Evolutionary conservation across 306 rosid species (phyloP).

Genomic region (Psophocarpus tetragonolobus): DNA sequence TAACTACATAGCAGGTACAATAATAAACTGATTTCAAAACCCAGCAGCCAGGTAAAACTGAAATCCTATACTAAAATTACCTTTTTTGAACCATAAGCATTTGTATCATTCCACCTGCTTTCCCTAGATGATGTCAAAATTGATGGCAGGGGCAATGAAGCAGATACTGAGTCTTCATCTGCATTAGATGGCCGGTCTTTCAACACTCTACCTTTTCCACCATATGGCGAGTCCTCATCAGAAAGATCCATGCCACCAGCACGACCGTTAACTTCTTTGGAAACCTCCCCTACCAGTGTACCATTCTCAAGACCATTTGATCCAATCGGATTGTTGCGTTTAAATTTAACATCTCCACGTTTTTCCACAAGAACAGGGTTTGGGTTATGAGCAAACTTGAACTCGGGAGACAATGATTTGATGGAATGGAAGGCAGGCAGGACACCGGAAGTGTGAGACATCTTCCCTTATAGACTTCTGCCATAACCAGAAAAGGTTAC

Average conservation of each 20-base stretch:
- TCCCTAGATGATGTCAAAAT: slow-evolving; percentile 60
- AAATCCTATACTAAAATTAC: slow-evolving; percentile 47
- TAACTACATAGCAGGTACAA: not conserved
- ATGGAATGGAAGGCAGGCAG: slow-evolving; percentile 59
- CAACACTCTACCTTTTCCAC: slow-evolving; percentile 40
- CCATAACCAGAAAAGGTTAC: slow-evolving; percentile 44
- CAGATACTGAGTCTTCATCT: slow-evolving; percentile 65
- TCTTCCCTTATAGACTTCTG: slow-evolving; percentile 53
- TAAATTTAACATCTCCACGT: slow-evolving; percentile 36
- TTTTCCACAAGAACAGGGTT: slow-evolving; percentile 46
- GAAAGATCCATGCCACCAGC: slow-evolving; percentile 54
- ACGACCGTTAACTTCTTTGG: slow-evolving; percentile 40
- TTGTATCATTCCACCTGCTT: slow-evolving; percentile 81
- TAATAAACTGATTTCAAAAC: slow-evolving; percentile 21
- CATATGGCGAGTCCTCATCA: slow-evolving; percentile 82
- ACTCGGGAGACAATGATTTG: slow-evolving; percentile 73
- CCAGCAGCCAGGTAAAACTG: slow-evolving; percentile 11
- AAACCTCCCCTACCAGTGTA: slow-evolving; percentile 42
- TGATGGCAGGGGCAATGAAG: slow-evolving; percentile 56
- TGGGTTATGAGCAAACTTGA: slow-evolving; percentile 46
- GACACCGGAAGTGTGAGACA: slow-evolving; percentile 58
- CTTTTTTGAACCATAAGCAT: slow-evolving; percentile 80
- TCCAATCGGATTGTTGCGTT: slow-evolving; percentile 39
- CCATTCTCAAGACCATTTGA: slow-evolving; percentile 60
- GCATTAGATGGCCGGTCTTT: slow-evolving; percentile 52